These are phyloP conservation scores for Pontederia crassipes DNA, from an alignment of 176 grass and related monocot genomes.

Conservation along the genomic window DNA sequence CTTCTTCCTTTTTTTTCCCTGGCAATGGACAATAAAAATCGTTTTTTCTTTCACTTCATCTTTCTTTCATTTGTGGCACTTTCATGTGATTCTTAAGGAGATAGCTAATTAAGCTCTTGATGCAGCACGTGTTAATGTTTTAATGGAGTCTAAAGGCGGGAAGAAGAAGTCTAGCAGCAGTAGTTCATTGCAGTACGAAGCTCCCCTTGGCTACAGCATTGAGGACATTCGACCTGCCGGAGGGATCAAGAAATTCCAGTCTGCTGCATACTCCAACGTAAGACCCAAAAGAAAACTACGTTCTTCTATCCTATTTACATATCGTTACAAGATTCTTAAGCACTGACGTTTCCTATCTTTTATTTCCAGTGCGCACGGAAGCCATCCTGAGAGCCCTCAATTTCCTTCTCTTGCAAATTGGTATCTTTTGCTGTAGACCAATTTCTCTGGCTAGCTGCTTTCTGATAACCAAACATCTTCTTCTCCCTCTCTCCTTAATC, in stretches of 20 bases:
- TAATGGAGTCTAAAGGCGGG: constrained; percentile 39
- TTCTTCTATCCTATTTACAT: background rate
- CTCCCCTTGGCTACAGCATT: constrained; percentile 38
- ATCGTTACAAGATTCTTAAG: background rate
- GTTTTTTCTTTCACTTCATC: no score
- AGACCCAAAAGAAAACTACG: background rate
- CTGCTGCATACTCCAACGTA: constrained; percentile 39
- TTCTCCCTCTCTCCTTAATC: background rate
- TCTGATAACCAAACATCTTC: constrained; percentile 22
- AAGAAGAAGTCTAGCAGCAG: constrained; percentile 29
- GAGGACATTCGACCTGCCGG: constrained; percentile 39
- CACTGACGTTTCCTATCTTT: background rate
- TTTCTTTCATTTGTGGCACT: no score
- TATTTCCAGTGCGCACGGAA: constrained; percentile 28
- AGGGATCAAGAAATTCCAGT: constrained; percentile 42
- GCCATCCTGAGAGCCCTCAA: constrained; percentile 28
- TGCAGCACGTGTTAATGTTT: constrained; percentile 29
- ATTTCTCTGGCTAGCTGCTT: constrained; percentile 31
- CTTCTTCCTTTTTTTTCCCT: no score
- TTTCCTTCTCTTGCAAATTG: constrained; percentile 2
- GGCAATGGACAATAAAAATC: no score
- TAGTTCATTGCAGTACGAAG: constrained; percentile 34
- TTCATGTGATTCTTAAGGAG: no score
- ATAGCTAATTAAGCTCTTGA: background rate
- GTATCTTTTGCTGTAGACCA: constrained; percentile 9